A percentile compares a stretch with the other conserved stretches of the same genome.
phyloP scores from a whole-genome alignment of 352 stramenopile species.

The Globisporangium splendens region DNA sequence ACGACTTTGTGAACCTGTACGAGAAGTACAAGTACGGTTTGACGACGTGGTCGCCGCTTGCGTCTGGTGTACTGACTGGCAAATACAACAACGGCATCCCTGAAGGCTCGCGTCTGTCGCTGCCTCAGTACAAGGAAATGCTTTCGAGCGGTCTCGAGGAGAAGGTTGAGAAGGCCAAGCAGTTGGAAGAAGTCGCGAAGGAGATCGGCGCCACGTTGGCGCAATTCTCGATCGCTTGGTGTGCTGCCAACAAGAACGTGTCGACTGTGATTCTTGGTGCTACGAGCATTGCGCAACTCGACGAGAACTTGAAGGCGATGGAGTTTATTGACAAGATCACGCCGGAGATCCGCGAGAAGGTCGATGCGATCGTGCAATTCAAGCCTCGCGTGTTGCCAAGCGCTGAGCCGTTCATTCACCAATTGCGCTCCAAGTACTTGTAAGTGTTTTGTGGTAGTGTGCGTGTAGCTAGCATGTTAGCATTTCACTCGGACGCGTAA shows the following conservation, averaged over 20 bases:
- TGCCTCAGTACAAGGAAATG: constrained; percentile 46
- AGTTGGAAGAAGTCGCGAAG: constrained; percentile 50
- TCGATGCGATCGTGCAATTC: constrained; percentile 67
- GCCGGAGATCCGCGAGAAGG: constrained; percentile 55
- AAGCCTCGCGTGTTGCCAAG: constrained; percentile 23
- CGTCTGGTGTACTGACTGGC: constrained; percentile 64
- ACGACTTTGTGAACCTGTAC: constrained; percentile 49
- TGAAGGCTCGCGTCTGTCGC: constrained; percentile 56
- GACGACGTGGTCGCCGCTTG: constrained; percentile 72
- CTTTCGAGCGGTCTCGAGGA: constrained; percentile 46
- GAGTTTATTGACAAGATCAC: constrained; percentile 73
- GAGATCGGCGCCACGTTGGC: constrained; percentile 55
- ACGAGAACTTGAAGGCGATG: constrained; percentile 74
- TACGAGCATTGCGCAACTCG: constrained; percentile 57
- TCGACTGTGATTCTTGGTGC: constrained; percentile 51
- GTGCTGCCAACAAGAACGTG: constrained; percentile 44
- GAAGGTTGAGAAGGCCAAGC: constrained; percentile 23
- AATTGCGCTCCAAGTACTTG: constrained; percentile 31
- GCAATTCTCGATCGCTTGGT: constrained; percentile 58
- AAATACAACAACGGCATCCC: constrained; percentile 84
- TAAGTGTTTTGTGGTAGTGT: constrained; percentile 11
- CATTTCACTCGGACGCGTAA: too few species aligned
- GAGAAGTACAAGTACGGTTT: constrained; percentile 52
- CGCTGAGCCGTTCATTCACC: constrained; percentile 29
- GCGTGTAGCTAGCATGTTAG: too few species aligned